phyloP scores from a whole-genome alignment of 306 rosid species.

The Dryas drummondii region DNA sequence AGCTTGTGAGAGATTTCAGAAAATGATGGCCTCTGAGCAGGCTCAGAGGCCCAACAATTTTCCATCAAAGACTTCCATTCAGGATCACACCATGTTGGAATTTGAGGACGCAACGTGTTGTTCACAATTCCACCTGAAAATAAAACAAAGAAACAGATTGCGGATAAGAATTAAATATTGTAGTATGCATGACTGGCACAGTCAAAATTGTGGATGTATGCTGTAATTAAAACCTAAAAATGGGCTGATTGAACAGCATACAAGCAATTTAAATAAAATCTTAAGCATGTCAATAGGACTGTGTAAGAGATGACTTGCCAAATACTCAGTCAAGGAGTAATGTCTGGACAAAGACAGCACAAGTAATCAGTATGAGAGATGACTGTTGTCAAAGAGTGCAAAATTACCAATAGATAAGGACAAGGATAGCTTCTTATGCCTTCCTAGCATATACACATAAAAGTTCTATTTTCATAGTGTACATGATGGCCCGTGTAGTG shows the following conservation, averaged over 20 bases:
- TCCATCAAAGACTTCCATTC: slow-evolving; percentile 98
- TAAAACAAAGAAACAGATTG: slow-evolving; percentile 24
- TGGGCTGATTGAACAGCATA: background rate
- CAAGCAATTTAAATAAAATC: background rate
- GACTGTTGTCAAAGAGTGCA: background rate
- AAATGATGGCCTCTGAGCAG: slow-evolving; percentile 80
- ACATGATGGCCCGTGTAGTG: background rate
- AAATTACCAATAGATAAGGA: background rate
- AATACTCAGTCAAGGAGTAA: background rate
- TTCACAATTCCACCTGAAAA: slow-evolving; percentile 89
- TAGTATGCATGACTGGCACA: background rate
- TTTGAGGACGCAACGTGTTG: slow-evolving; percentile 81
- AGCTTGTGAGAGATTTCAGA: slow-evolving; percentile 94
- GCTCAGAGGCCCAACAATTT: slow-evolving; percentile 93
- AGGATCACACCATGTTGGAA: slow-evolving; percentile 97
- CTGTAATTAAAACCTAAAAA: background rate
- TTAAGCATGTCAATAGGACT: background rate
- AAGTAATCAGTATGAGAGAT: too few relatives aligned
- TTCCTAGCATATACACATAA: background rate
- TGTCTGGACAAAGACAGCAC: background rate
- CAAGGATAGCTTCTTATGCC: background rate
- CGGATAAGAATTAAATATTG: background rate
- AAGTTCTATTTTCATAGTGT: background rate
- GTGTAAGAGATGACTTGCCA: background rate
- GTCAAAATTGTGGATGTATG: background rate